These are phyloP conservation scores for Blastobotrys malaysiensis DNA, from an alignment of 1,139 yeast genomes.

Conservation along the genomic window DNA sequence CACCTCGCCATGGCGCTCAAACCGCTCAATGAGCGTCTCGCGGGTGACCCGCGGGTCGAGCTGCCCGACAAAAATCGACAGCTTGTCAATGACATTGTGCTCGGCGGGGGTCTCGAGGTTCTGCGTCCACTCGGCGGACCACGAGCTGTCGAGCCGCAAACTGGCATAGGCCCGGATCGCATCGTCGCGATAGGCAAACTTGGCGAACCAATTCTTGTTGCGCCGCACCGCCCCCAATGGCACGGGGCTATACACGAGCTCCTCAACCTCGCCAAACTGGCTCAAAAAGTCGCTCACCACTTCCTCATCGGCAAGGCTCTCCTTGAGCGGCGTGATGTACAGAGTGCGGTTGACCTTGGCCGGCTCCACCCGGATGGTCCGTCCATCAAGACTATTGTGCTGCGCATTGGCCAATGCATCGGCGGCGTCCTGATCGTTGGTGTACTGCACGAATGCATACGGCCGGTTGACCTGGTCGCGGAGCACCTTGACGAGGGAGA, in stretches of 20 bases:
- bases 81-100: conserved; percentile 52
- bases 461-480: conserved; percentile 82
- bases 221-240: conserved; percentile 13
- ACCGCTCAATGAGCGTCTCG: conserved; percentile 52
- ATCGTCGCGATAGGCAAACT: conserved; percentile 81
- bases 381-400: conserved; percentile 61
- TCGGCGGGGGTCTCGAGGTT: conserved; percentile 42
- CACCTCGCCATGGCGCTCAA: conserved; percentile 62
- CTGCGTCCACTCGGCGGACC: conserved; percentile 79
- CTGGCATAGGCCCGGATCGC: conserved; percentile 79
- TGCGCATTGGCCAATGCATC: conserved; percentile 66
- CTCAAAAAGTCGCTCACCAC: conserved; percentile 40
- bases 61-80: conserved; percentile 74
- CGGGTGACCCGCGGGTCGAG: conserved; percentile 51
- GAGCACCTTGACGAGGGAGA: conserved; percentile 74
- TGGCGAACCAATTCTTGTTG: conserved; percentile 64
- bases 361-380: conserved; percentile 78
- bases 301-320: conserved; percentile 23
- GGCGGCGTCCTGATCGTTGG: conserved; percentile 63
- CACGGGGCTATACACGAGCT: conserved; percentile 37
- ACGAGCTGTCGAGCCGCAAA: conserved; percentile 24
- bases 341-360: conserved; percentile 89
- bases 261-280: conserved; percentile 70
- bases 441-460: conserved; percentile 88
- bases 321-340: conserved; percentile 34